Conservation (phyloP, 2,329 filamentous ascomycete species). For the Ascocoryne sarcoides region DNA sequence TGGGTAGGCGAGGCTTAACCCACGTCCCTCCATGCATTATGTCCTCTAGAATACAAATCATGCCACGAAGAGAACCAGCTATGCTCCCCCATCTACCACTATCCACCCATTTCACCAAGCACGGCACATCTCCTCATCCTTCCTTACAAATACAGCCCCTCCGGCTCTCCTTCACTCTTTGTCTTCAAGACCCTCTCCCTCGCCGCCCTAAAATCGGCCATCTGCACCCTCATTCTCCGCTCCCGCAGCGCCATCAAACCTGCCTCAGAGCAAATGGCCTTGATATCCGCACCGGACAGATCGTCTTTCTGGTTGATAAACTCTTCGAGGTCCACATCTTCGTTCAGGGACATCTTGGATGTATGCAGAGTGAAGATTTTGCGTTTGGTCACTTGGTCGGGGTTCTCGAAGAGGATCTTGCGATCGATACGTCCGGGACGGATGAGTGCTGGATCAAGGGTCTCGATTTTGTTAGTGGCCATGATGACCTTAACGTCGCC, state of each 20-base stretch:
- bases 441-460: conserved; percentile 89
- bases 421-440: conserved; percentile 95
- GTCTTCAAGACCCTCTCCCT: conserved; percentile 94
- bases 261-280: conserved; percentile 96
- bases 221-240: conserved; percentile 90
- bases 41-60: conserved; percentile 25
- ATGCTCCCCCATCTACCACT: conserved; percentile 9
- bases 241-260: conserved; percentile 90
- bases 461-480: conserved; percentile 99
- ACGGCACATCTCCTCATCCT: conserved; percentile 2
- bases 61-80: conserved; percentile 17
- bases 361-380: conserved; percentile 99
- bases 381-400: conserved; percentile 77
- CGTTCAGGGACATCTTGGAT: conserved; percentile 93
- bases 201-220: conserved; percentile 93
- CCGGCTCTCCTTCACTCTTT: conserved; percentile 96
- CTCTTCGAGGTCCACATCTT: conserved; percentile 96
- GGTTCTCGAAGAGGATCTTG: conserved; percentile 74
- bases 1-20: no score
- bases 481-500: conserved; percentile 99
- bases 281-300: conserved; percentile 93
- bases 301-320: conserved; percentile 99
- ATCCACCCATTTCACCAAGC: conserved; percentile 1
- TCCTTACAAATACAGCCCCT: conserved; percentile 93
- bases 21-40: conserved; percentile 8